Evolutionary conservation across 2,329 filamentous ascomycete genomes (phyloP).

Genomic region (Zasmidium citrigriseum): DNA sequence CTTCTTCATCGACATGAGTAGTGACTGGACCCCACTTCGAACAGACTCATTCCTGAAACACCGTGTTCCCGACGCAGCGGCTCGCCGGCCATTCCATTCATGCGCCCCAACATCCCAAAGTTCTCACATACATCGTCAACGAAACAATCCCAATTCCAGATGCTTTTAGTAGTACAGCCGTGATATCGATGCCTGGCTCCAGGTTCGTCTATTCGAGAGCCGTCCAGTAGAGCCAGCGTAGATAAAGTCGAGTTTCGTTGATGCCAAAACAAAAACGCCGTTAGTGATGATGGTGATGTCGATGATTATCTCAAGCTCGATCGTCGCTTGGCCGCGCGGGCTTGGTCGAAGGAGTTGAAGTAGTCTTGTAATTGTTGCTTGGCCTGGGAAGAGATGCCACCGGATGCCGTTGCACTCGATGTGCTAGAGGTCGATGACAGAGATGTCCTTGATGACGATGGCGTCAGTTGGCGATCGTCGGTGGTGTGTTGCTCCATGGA

Average conservation of each 20-base stretch:
- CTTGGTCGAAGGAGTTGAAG: conserved; percentile 84
- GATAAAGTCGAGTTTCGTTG: conserved; percentile 2
- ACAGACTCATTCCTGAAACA: conserved; percentile 11
- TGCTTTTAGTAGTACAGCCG: conserved; percentile 29
- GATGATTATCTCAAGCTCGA: conserved; percentile 28
- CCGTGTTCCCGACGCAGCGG: conserved; percentile 13
- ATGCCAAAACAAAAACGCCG: background rate
- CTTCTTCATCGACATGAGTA: conserved; percentile 5
- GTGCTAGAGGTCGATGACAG: conserved; percentile 62
- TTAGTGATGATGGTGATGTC: background rate
- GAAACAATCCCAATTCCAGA: conserved; percentile 17
- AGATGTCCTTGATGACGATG: conserved; percentile 80
- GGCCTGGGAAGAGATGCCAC: conserved; percentile 71
- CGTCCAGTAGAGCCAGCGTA: conserved; percentile 5
- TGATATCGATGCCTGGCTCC: conserved; percentile 13
- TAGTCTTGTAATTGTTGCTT: conserved; percentile 82
- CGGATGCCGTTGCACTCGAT: conserved; percentile 33
- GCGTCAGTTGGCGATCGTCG: conserved; percentile 45
- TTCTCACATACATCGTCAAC: conserved; percentile 14
- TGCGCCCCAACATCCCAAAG: background rate
- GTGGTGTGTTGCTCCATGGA: conserved; percentile 7
- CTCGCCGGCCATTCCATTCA: conserved; percentile 18
- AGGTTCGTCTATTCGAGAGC: conserved; percentile 14
- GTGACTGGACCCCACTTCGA: conserved; percentile 13
- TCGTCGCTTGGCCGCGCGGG: conserved; percentile 59